These are phyloP conservation scores for Flueggea neowawraea DNA, from an alignment of 441 rosid species.

Conservation along the genomic window DNA sequence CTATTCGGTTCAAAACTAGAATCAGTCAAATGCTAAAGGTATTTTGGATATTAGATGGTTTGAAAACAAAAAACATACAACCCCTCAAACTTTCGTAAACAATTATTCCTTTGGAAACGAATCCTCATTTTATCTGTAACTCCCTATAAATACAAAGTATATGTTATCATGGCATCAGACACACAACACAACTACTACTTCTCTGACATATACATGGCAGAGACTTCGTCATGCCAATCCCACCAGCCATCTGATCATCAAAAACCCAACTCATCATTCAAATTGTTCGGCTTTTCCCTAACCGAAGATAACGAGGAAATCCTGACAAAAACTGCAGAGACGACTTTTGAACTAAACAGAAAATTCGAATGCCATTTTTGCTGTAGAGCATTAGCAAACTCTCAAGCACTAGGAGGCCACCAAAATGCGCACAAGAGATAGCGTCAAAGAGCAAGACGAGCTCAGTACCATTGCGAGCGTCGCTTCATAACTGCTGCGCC, in stretches of 20 bases:
- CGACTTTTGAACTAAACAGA: slow-evolving; percentile 16
- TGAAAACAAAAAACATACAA: too few species aligned
- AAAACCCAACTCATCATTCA: slow-evolving; percentile 26
- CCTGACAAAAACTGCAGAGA: slow-evolving; percentile 5
- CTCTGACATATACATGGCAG: slow-evolving; percentile 14
- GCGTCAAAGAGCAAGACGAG: slow-evolving; percentile 46
- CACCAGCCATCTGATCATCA: slow-evolving; percentile 5
- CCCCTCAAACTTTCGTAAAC: too few species aligned
- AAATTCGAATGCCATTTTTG: slow-evolving; percentile 60
- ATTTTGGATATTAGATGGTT: too few species aligned
- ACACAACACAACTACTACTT: not conserved
- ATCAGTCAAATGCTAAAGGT: too few species aligned
- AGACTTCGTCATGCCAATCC: slow-evolving; percentile 14
- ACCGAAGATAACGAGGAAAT: slow-evolving; percentile 16
- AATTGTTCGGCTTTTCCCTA: slow-evolving; percentile 46
- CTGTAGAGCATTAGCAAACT: slow-evolving; percentile 46
- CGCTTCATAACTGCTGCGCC: slow-evolving; percentile 25
- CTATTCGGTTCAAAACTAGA: too few species aligned
- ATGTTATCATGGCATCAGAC: not conserved
- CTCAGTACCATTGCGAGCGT: slow-evolving; percentile 29
- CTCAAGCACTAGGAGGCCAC: slow-evolving; percentile 67
- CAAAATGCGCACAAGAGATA: slow-evolving; percentile 68
- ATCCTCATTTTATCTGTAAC: not conserved
- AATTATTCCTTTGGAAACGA: slow-evolving; percentile 6
- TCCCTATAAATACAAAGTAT: not conserved